Percentiles rank a stretch among this genome's conserved stretches.
Evolutionary conservation across 257 asterid species (phyloP).

Genomic region (Echites panduratus): DNA sequence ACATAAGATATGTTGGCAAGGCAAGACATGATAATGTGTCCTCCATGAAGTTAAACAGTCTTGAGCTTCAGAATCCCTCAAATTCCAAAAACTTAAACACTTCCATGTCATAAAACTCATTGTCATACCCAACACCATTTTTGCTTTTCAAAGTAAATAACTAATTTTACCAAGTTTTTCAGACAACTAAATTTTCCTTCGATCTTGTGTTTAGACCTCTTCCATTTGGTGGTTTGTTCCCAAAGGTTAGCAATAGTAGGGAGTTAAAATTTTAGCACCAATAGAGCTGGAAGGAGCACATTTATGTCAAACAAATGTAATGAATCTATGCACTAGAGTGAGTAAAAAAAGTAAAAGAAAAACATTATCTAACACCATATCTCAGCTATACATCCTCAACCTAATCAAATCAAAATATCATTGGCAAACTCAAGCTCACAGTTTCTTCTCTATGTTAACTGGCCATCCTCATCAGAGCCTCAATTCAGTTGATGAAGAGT

Average conservation of each 20-base stretch:
- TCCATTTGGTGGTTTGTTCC: background rate
- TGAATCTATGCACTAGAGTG: background rate
- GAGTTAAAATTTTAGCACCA: background rate
- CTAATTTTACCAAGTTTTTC: background rate
- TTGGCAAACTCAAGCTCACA: background rate
- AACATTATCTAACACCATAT: background rate
- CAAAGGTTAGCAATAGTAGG: background rate
- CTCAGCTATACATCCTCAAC: background rate
- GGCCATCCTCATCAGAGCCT: background rate
- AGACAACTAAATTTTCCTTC: too few species aligned
- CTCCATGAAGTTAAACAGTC: background rate
- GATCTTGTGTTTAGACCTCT: background rate
- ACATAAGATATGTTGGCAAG: background rate
- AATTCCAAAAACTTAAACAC: background rate
- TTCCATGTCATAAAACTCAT: background rate
- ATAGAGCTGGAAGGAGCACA: background rate
- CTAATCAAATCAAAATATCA: background rate
- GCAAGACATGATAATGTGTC: background rate
- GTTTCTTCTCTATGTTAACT: background rate
- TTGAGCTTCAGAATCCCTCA: background rate
- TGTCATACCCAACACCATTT: background rate
- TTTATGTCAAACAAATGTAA: background rate
- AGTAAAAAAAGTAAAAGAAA: too few species aligned
- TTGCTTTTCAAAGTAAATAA: too few species aligned
- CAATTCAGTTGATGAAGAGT: background rate